Evolutionary conservation across 78 protist genomes (phyloP), one percentile per base, ranked within the genome.

Genomic region (Guillardia theta): DNA sequence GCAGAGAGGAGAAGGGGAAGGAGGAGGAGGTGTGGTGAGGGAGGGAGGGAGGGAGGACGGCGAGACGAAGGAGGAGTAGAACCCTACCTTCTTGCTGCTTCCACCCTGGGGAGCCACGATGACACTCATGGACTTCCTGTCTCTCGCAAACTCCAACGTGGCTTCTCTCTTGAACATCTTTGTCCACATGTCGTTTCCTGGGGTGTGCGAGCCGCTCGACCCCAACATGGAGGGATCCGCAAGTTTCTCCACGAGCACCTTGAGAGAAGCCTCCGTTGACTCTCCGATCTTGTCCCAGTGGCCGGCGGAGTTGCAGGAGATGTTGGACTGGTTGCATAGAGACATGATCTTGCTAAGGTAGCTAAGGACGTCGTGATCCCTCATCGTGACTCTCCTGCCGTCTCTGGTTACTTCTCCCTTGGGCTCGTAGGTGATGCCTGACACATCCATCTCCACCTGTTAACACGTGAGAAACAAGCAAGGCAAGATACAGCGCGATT

Each of bases 91-190:
- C 48, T 43, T 77, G 88, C 12, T n/a, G 12, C 2, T 15, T 22
- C 27, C n/a, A 48, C 36, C 90, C 50, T 18, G 19, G 90, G 1
- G 30, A n/a, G 48, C 50, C 22, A 50, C 90, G 77, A 70, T 33
- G 39, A 95, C 97, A 9, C 64, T 8, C 98, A 97, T 97, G 93
- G 94, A 87, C 96, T 96, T 97, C 88, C 97, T 93, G 64, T 92
- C 96, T 47, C 97, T 95, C 10, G 88, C 8, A 93, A 97, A 97
- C 62, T 97, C 98, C 64, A 97, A 96, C 15, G 93, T 93, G 30
- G 94, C 88, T 21, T 44, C 27, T 18, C 37, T 9, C 62, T 41
- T 47, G 92, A 43, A 87, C 39, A 4, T 18, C n/a, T 27, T 24
- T 18, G 27, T 64, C 5, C 1, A 87, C 21, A 21, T 8, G 39